phyloP scores from a whole-genome alignment of 257 asterid species.

The Rhazya stricta region DNA sequence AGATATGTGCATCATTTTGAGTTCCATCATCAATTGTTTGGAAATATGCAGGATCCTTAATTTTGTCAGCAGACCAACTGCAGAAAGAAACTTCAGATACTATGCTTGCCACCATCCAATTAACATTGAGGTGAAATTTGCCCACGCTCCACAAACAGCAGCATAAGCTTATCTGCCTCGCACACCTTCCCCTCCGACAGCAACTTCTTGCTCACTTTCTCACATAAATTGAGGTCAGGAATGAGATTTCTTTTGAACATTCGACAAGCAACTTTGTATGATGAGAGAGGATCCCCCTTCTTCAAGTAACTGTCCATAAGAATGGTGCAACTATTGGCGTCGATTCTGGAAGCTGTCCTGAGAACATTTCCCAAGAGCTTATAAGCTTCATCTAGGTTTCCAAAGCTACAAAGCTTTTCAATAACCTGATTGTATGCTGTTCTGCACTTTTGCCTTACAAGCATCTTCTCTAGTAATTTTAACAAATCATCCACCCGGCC shows the following conservation, averaged over 20 bases:
- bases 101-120: not conserved
- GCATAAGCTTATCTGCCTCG: constrained; percentile 87
- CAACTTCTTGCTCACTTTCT: constrained; percentile 62
- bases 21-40: not conserved
- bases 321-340: constrained; percentile 61
- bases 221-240: constrained; percentile 80
- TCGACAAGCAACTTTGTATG: constrained; percentile 83
- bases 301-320: constrained; percentile 63
- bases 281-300: constrained; percentile 57
- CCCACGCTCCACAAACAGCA: constrained; percentile 80
- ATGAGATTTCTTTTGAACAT: constrained; percentile 83
- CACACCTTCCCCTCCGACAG: constrained; percentile 36
- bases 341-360: constrained; percentile 61
- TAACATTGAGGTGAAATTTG: constrained; percentile 29
- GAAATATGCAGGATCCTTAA: not conserved
- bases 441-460: constrained; percentile 46
- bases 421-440: constrained; percentile 69
- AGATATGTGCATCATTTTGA: not conserved
- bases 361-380: constrained; percentile 68
- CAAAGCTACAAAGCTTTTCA: constrained; percentile 72
- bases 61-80: not conserved
- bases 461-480: constrained; percentile 65
- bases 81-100: not conserved
- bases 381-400: constrained; percentile 66
- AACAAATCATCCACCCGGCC: constrained; percentile 54